These are phyloP conservation scores for Wickerhamomyces xylosicus DNA, from an alignment of 805 yeast genomes.

Conservation along the genomic window DNA sequence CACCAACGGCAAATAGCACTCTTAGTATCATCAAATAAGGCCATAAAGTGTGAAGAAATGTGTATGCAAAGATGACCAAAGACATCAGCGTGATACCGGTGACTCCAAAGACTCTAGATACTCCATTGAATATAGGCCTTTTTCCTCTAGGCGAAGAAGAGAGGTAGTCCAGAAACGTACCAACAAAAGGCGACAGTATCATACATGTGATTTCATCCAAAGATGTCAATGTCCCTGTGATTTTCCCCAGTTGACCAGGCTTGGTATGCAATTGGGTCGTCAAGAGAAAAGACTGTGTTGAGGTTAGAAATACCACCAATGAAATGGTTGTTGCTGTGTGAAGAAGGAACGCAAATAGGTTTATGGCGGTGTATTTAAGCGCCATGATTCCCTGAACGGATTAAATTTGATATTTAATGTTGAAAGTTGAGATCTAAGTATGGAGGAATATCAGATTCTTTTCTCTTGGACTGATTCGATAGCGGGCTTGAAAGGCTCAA, in stretches of 20 bases:
- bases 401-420: too few species aligned
- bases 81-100: constrained; percentile 31
- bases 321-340: constrained; percentile 22
- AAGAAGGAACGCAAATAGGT: not conserved
- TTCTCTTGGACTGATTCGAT: too few species aligned
- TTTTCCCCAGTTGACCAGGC: constrained; percentile 27
- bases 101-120: constrained; percentile 35
- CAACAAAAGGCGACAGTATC: constrained; percentile 47
- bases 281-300: constrained; percentile 34
- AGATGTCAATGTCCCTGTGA: constrained; percentile 39
- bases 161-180: constrained; percentile 27
- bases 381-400: too few species aligned
- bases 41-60: constrained; percentile 31
- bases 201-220: constrained; percentile 52
- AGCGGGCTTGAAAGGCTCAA: too few species aligned
- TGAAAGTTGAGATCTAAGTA: too few species aligned
- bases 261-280: constrained; percentile 24
- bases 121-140: constrained; percentile 47
- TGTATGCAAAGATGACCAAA: constrained; percentile 33
- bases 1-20: constrained; percentile 51
- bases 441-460: too few species aligned
- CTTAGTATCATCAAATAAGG: constrained; percentile 44
- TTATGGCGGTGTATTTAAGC: not conserved
- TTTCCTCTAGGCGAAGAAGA: constrained; percentile 27
- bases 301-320: constrained; percentile 30